Percentiles rank a stretch among this genome's conserved stretches.
Conservation (phyloP, 2,329 filamentous ascomycete species). For the Paecilomyces sp. region DNA sequence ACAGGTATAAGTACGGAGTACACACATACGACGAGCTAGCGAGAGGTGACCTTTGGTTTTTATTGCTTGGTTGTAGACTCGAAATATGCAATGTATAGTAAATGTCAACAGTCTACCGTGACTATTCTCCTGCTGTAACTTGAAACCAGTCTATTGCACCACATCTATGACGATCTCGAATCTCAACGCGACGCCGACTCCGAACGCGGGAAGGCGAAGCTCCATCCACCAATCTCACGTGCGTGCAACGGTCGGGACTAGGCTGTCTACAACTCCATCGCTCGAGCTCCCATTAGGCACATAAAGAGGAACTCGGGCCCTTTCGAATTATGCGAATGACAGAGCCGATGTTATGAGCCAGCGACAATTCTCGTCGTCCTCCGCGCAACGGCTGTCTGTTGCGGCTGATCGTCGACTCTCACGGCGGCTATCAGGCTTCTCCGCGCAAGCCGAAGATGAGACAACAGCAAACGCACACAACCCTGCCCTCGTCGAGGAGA, state of each 20-base stretch:
- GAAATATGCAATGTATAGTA: not conserved
- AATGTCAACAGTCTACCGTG: not conserved
- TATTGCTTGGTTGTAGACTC: not conserved
- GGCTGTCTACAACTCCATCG: not conserved
- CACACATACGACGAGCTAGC: not conserved
- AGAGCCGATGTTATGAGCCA: slow-evolving; percentile 35
- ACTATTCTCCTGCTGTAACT: not conserved
- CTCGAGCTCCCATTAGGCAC: slow-evolving; percentile 1
- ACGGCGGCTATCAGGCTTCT: slow-evolving; percentile 46
- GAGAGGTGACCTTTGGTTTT: not conserved
- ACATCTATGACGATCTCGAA: not conserved
- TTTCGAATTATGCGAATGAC: slow-evolving; percentile 20
- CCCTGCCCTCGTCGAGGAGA: slow-evolving; percentile 81
- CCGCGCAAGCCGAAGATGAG: slow-evolving; percentile 47
- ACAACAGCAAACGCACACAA: slow-evolving; percentile 53
- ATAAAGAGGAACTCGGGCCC: slow-evolving; percentile 5
- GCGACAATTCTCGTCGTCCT: slow-evolving; percentile 25
- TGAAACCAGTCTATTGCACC: not conserved
- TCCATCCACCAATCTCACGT: slow-evolving; percentile 1
- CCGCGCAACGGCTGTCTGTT: slow-evolving; percentile 21
- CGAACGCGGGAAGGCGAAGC: not conserved
- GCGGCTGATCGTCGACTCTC: slow-evolving; percentile 24
- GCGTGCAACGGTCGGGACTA: not conserved
- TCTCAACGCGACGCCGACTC: not conserved
- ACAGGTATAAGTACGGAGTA: not conserved